Percentiles rank a stretch among this genome's conserved stretches.
These are phyloP conservation scores for Ananas comosus DNA, from an alignment of 176 grass and related monocot species.

Conservation along the genomic window DNA sequence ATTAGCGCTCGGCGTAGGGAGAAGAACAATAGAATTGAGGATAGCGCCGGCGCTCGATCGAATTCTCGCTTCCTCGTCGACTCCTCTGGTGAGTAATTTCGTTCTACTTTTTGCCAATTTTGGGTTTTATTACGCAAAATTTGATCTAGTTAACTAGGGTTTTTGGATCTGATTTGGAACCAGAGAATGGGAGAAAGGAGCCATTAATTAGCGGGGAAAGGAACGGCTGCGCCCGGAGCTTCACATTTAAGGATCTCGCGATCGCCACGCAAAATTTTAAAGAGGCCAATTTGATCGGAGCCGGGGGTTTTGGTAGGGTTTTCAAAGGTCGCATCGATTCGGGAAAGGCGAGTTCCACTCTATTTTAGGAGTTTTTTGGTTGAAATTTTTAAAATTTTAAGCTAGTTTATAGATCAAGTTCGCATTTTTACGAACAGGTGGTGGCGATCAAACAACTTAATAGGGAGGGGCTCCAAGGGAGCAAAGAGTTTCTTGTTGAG, in stretches of 20 bases:
- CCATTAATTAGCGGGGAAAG: slow-evolving; percentile 27
- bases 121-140: neutral
- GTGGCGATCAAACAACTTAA: slow-evolving; percentile 90
- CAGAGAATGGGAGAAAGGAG: slow-evolving; percentile 44
- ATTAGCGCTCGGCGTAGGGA: slow-evolving; percentile 29
- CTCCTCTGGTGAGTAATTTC: slow-evolving; percentile 37
- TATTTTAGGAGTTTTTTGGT: neutral
- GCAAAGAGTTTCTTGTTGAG: slow-evolving; percentile 86
- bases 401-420: neutral
- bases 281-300: slow-evolving; percentile 64
- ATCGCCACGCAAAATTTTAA: slow-evolving; percentile 75
- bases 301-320: slow-evolving; percentile 86
- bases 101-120: neutral
- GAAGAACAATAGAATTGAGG: slow-evolving; percentile 20
- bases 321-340: slow-evolving; percentile 73
- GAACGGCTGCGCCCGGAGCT: slow-evolving; percentile 52
- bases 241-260: slow-evolving; percentile 79
- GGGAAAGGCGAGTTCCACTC: slow-evolving; percentile 36
- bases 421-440: slow-evolving; percentile 29
- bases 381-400: neutral
- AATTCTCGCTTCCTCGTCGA: slow-evolving; percentile 31
- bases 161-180: neutral
- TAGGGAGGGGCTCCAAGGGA: slow-evolving; percentile 63
- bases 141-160: slow-evolving; percentile 11
- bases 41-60: slow-evolving; percentile 30